Percentiles rank a stretch among this genome's conserved stretches.
Conservation (phyloP, 2,329 filamentous ascomycete genomes). For the Colletotrichum navitas region DNA sequence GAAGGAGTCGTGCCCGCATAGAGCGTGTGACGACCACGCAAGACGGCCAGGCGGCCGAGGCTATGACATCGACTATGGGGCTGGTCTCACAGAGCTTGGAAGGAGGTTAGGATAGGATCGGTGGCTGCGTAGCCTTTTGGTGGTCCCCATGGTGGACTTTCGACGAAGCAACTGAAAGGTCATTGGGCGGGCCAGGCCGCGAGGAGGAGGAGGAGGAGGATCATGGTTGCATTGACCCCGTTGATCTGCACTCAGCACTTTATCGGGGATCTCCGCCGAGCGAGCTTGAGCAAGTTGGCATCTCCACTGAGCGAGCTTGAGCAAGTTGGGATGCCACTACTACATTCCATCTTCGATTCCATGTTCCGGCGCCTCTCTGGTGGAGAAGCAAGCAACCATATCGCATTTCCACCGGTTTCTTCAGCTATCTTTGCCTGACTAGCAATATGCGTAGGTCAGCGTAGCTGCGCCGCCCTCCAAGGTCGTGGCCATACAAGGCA, state of each 20-base stretch:
- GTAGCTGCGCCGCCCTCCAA: neutral
- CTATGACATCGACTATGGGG: neutral
- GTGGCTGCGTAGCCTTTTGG: neutral
- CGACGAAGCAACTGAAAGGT: neutral
- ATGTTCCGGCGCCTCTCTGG: slow-evolving; percentile 20
- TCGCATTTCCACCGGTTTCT: neutral
- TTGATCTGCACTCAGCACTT: slow-evolving; percentile 16
- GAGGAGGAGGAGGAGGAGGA: slow-evolving; percentile 12
- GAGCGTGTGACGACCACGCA: neutral
- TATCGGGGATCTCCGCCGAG: slow-evolving; percentile 15
- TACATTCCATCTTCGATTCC: slow-evolving; percentile 28
- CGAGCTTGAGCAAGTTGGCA: slow-evolving; percentile 24
- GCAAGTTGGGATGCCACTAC: slow-evolving; percentile 26
- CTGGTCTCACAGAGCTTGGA: neutral
- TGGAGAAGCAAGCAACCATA: slow-evolving; percentile 20
- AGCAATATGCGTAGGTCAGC: too few relatives aligned
- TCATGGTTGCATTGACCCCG: slow-evolving; percentile 18
- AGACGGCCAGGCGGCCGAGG: slow-evolving; percentile 1
- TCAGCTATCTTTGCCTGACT: too few relatives aligned
- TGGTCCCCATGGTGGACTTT: slow-evolving; percentile 6
- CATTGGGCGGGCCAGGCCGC: neutral
- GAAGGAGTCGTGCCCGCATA: slow-evolving; percentile 29
- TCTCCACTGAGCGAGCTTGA: slow-evolving; percentile 20
- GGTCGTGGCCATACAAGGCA: slow-evolving; percentile 21
- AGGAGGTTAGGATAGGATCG: neutral